These are phyloP conservation scores for Aphanomyces euteiches DNA, from an alignment of 352 stramenopile species.

Conservation along the genomic window DNA sequence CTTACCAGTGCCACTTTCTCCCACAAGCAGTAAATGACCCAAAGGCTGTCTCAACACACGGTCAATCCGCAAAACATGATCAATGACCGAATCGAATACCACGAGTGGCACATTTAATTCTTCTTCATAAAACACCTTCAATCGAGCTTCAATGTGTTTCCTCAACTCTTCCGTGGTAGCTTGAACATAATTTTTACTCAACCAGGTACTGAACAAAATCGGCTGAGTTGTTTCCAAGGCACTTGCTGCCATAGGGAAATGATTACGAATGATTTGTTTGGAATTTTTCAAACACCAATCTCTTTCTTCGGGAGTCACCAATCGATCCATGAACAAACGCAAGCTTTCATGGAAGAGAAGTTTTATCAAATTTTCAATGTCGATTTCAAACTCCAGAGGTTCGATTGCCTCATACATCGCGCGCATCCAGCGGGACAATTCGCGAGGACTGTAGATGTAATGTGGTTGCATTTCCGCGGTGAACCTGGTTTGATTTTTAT, in stretches of 20 bases:
- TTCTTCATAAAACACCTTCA: slow-evolving; percentile 99
- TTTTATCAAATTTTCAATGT: slow-evolving; percentile 94
- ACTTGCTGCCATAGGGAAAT: slow-evolving; percentile 80
- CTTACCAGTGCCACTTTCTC: slow-evolving; percentile 98
- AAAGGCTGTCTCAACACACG: slow-evolving; percentile 97
- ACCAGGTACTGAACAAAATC: slow-evolving; percentile 98
- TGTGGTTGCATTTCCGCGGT: slow-evolving; percentile 92
- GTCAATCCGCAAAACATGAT: slow-evolving; percentile 98
- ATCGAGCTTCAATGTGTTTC: slow-evolving; percentile 94
- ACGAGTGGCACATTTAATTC: slow-evolving; percentile 99
- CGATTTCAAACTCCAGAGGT: slow-evolving; percentile 91
- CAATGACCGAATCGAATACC: slow-evolving; percentile 99
- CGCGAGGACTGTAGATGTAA: slow-evolving; percentile 99
- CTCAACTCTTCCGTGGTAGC: slow-evolving; percentile 91
- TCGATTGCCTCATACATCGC: slow-evolving; percentile 98
- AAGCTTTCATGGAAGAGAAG: slow-evolving; percentile 99
- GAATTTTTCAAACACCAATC: slow-evolving; percentile 93
- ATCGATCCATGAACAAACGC: slow-evolving; percentile 98
- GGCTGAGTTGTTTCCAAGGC: slow-evolving; percentile 82
- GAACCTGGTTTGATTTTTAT: slow-evolving; percentile 95
- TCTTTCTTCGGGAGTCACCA: slow-evolving; percentile 96
- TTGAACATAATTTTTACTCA: slow-evolving; percentile 96
- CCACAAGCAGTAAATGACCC: slow-evolving; percentile 97
- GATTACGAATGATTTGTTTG: slow-evolving; percentile 74
- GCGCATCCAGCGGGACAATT: slow-evolving; percentile 98